Conservation (phyloP, 164 flowering plant species). For the Houttuynia cordata region DNA sequence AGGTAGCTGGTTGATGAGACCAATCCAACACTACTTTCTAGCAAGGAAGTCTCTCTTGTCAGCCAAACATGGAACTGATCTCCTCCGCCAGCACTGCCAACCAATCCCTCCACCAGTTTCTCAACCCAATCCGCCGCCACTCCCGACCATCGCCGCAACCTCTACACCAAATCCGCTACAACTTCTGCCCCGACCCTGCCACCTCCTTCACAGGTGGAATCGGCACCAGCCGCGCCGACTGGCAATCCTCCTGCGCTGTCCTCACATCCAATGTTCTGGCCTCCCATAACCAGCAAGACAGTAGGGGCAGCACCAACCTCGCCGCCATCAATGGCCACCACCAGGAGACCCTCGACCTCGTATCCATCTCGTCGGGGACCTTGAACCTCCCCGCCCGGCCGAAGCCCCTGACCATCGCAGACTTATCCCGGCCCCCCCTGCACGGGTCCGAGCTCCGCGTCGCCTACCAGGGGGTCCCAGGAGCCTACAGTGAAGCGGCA, state of each 20-base stretch:
- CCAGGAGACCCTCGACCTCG: slow-evolving; percentile 41
- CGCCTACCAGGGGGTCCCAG: slow-evolving; percentile 91
- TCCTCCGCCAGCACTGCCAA: not conserved
- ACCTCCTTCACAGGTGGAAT: slow-evolving; percentile 18
- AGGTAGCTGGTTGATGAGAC: no score
- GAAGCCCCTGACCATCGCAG: slow-evolving; percentile 55
- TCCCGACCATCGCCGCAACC: not conserved
- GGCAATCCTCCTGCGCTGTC: slow-evolving; percentile 87
- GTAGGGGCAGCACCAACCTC: slow-evolving; percentile 10
- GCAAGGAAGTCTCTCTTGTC: not conserved
- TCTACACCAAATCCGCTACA: slow-evolving; percentile 11
- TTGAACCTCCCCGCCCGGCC: slow-evolving; percentile 15
- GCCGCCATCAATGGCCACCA: slow-evolving; percentile 47
- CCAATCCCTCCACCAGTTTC: slow-evolving; percentile 3
- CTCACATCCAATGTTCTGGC: slow-evolving; percentile 50
- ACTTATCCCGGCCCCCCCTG: slow-evolving; percentile 79
- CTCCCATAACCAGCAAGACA: slow-evolving; percentile 26
- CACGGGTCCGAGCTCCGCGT: slow-evolving; percentile 81
- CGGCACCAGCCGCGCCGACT: slow-evolving; percentile 44
- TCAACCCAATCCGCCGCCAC: not conserved
- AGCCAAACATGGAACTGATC: not conserved
- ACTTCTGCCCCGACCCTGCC: slow-evolving; percentile 22
- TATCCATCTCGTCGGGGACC: slow-evolving; percentile 26
- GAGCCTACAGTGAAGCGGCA: slow-evolving; percentile 95
- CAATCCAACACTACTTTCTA: no score